Conservation (phyloP, 2,329 filamentous ascomycete species). For the Colletotrichum sp. region DNA sequence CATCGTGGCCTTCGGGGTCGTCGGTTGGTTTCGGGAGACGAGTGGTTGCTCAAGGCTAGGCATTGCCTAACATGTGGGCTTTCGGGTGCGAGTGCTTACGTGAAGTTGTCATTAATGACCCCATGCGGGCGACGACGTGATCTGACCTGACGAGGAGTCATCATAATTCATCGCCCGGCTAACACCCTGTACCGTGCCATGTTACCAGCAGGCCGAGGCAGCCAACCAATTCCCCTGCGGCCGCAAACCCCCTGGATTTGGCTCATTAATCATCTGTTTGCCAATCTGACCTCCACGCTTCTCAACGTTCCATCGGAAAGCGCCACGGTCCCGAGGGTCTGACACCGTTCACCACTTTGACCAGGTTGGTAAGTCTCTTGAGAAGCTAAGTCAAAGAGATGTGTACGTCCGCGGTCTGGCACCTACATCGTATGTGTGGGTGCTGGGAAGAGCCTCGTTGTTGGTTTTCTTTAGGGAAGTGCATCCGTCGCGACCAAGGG, state of each 20-base stretch:
- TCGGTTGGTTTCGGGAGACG: slow-evolving; percentile 4
- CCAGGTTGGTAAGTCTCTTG: background rate
- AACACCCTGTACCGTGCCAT: background rate
- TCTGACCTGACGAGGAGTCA: slow-evolving; percentile 1
- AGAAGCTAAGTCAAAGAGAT: background rate
- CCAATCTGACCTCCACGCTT: slow-evolving; percentile 12
- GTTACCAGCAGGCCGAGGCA: slow-evolving; percentile 9
- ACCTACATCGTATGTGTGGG: background rate
- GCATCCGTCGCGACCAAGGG: background rate
- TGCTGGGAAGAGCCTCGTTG: background rate
- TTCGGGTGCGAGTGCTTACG: slow-evolving; percentile 7
- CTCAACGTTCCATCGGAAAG: slow-evolving; percentile 9
- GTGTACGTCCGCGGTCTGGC: background rate
- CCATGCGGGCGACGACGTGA: slow-evolving; percentile 17
- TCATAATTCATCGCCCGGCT: slow-evolving; percentile 14
- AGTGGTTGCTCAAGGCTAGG: background rate
- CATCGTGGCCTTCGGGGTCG: background rate
- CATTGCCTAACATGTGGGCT: background rate
- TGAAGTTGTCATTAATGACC: slow-evolving; percentile 16
- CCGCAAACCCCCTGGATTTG: background rate
- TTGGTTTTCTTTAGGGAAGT: background rate
- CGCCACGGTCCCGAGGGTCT: slow-evolving; percentile 15
- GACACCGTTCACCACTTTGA: background rate
- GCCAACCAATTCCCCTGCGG: slow-evolving; percentile 6
- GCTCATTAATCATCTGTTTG: background rate